A percentile compares a stretch with the other conserved stretches of the same genome.
These are phyloP conservation scores for Gaertneriomyces semiglobifer DNA, from an alignment of 192 early-diverging fungal genomes.

Conservation along the genomic window DNA sequence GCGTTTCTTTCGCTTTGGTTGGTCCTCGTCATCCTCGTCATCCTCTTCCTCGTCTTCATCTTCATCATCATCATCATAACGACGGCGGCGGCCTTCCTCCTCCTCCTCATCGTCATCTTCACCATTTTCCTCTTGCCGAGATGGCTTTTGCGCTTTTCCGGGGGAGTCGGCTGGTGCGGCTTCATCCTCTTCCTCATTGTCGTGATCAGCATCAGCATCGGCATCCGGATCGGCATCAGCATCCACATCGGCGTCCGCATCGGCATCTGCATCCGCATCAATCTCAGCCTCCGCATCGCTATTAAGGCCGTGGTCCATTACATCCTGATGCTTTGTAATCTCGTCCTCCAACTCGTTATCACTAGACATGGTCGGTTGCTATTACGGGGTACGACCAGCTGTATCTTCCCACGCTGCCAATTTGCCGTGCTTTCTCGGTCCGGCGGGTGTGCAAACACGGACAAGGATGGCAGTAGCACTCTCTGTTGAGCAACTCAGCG, in stretches of 20 bases:
- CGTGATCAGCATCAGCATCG: neutral
- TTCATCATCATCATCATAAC: constrained; percentile 4
- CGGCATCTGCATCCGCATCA: constrained; percentile 8
- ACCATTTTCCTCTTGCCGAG: neutral
- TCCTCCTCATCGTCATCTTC: constrained; percentile 10
- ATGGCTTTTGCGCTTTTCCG: too few relatives aligned
- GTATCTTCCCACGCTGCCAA: too few relatives aligned
- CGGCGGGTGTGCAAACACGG: too few relatives aligned
- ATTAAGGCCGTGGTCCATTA: too few relatives aligned
- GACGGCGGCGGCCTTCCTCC: neutral
- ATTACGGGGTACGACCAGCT: too few relatives aligned
- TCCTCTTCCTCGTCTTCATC: constrained; percentile 21
- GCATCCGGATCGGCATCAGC: constrained; percentile 1
- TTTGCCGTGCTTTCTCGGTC: too few relatives aligned
- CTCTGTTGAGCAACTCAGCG: too few relatives aligned
- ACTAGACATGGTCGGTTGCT: too few relatives aligned
- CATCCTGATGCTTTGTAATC: too few relatives aligned
- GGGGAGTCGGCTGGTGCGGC: neutral
- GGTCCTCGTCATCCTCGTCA: constrained; percentile 8
- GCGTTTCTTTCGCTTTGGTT: constrained; percentile 6
- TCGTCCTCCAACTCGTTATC: too few relatives aligned
- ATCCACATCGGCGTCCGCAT: constrained; percentile 1
- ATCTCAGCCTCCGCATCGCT: neutral
- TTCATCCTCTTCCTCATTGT: neutral
- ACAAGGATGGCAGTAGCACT: too few relatives aligned